Evolutionary conservation across 495 filamentous ascomycete species (phyloP).

Genomic region (Xylaria scruposa): DNA sequence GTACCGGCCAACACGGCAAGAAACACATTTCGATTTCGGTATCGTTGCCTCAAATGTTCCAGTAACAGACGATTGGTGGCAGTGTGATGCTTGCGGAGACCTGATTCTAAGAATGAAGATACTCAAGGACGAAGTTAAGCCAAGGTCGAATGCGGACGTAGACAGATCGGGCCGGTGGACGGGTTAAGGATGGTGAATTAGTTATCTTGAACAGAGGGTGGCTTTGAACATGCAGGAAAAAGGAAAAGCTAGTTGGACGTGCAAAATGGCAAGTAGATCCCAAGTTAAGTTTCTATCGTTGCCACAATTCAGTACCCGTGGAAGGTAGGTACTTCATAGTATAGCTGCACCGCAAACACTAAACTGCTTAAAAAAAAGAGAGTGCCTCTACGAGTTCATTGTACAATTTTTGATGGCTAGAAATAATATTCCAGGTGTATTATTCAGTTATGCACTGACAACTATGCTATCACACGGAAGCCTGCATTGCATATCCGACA

Average conservation of each 20-base stretch:
- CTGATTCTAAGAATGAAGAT: background rate
- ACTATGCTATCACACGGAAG: background rate
- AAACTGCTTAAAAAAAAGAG: background rate
- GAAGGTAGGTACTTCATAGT: background rate
- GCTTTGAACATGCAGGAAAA: background rate
- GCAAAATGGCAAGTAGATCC: background rate
- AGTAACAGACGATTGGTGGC: background rate
- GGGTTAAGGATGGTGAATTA: background rate
- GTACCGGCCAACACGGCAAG: slow-evolving; percentile 51
- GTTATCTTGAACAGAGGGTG: background rate
- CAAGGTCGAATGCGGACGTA: background rate
- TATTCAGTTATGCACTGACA: background rate
- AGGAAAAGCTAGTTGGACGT: background rate
- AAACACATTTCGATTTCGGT: slow-evolving; percentile 33
- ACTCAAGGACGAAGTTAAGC: background rate
- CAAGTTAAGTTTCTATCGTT: too few species aligned
- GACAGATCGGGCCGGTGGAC: background rate
- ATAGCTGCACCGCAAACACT: background rate
- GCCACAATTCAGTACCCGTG: background rate
- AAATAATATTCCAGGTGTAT: background rate
- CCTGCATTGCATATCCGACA: too few species aligned
- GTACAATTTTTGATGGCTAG: background rate
- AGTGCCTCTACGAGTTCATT: background rate
- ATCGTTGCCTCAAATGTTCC: background rate
- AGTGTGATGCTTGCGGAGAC: background rate